Percentiles rank a stretch among this genome's conserved stretches.
These are phyloP conservation scores for Pneumocystis jirovecii DNA, from an alignment of 1,139 yeast species.

Conservation along the genomic window DNA sequence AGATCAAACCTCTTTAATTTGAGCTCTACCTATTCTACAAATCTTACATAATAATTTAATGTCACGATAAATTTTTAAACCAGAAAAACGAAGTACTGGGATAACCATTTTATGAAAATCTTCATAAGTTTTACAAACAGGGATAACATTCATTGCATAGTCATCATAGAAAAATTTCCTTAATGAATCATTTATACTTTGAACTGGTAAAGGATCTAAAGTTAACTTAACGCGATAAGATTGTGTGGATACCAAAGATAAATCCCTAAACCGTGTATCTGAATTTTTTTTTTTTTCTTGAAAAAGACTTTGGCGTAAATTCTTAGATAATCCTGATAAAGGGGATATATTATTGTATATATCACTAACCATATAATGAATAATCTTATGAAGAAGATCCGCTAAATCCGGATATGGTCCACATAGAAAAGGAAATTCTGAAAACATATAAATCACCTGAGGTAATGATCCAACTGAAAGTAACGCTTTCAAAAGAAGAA, in stretches of 20 bases:
- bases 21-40: conserved; percentile 41
- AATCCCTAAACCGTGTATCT: not conserved
- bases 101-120: conserved; percentile 36
- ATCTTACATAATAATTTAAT: conserved; percentile 40
- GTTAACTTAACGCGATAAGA: not conserved
- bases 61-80: conserved; percentile 41
- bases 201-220: not conserved
- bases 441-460: conserved; percentile 47
- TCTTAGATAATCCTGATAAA: conserved; percentile 1
- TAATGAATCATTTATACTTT: not conserved
- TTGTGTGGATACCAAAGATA: not conserved
- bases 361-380: conserved; percentile 38
- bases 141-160: conserved; percentile 36
- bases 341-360: conserved; percentile 25
- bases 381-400: conserved; percentile 35
- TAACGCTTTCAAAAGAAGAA: conserved; percentile 37
- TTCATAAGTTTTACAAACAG: conserved; percentile 25
- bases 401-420: conserved; percentile 40
- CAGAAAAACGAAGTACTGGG: conserved; percentile 40
- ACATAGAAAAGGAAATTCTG: conserved; percentile 49
- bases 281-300: not conserved
- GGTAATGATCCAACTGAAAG: conserved; percentile 49
- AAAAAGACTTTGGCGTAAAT: not conserved
- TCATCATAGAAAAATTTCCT: conserved; percentile 36
- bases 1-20: conserved; percentile 16